Percentiles rank a stretch among this genome's conserved stretches.
Conservation (phyloP, 352 stramenopile genomes). For the Phytophthora sp. region DNA sequence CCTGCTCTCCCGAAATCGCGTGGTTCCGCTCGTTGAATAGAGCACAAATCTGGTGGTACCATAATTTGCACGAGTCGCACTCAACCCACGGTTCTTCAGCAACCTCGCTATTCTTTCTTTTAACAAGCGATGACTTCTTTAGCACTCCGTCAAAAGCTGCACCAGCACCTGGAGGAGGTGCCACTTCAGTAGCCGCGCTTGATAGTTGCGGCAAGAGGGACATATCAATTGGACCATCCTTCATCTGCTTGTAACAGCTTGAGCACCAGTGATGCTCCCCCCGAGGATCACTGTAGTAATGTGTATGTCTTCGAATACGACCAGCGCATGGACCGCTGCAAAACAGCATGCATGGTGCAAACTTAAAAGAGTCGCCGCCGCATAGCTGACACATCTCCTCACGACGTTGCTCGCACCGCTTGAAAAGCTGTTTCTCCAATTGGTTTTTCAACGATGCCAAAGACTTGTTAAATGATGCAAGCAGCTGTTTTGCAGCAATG, state of each 20-base stretch:
- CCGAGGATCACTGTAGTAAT: constrained; percentile 88
- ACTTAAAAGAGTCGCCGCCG: constrained; percentile 90
- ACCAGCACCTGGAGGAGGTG: constrained; percentile 25
- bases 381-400: constrained; percentile 92
- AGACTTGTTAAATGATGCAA: constrained; percentile 77
- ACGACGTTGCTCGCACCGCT: constrained; percentile 78
- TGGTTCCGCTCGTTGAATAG: constrained; percentile 99
- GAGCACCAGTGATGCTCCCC: constrained; percentile 90
- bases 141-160: constrained; percentile 73
- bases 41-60: constrained; percentile 99
- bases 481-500: constrained; percentile 80
- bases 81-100: constrained; percentile 98
- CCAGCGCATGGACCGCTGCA: constrained; percentile 86
- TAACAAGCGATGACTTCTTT: constrained; percentile 94
- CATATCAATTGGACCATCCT: constrained; percentile 93
- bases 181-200: constrained; percentile 58
- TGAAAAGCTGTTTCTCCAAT: constrained; percentile 87
- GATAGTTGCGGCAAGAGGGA: constrained; percentile 76
- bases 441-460: constrained; percentile 74
- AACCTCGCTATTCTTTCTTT: constrained; percentile 99
- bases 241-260: constrained; percentile 91
- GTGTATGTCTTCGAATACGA: constrained; percentile 84
- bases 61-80: constrained; percentile 98
- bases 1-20: constrained; percentile 89
- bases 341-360: constrained; percentile 90